Base-by-base conservation (phyloP, 345 rosid species). In the Eucalyptus polyanthemos region DNA sequence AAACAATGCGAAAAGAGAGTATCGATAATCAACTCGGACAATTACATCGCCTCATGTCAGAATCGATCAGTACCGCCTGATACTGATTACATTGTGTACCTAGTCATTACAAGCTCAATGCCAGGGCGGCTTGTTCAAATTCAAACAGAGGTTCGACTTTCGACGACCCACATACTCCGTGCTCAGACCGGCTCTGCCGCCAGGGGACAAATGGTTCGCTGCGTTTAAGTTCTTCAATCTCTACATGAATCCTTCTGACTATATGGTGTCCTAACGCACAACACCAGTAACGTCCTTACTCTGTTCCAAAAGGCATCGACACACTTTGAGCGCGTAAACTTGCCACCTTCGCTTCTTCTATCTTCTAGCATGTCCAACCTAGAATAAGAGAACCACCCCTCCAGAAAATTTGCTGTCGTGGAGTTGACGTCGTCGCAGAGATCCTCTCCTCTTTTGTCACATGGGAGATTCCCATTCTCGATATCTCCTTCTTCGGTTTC, bases 331-430 rank as follows among this genome's bases (percentile, higher is more conserved):
- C 90, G 88, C 60, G 89, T 87, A 80, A 81, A 34, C 44, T 53
- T 90, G 62, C 76, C 88, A 56, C 67, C 89, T 80, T 87, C 86
- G 15, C 88, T 62, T 80, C 86, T 90, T 45, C 86, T 88, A 83
- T 89, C 90, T 89, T 90, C 92, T 24, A 6, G 51, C 19, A 88
- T 88, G 53, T 90, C 89, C 65, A 93, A 87, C 87, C 92, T 92
- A 58, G 94, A 92, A 88, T 90, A 92, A 17, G 92, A 90, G 88
- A 90, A 92, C 93, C 92, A 94, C 54, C 93, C 91, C 88, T 89
- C 92, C 49, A 92, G 89, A 27, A 92, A 86, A 15, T 89, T 90
- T 16, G 90, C 91, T 27, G 62, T 69, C 19, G 44, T 89, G 34
- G 90, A 65, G 50, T 91, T 89, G 40, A 89, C 17, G 21, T 85